Percentiles rank a stretch among this genome's conserved stretches.
Evolutionary conservation across 371 early-diverging fungal genomes (phyloP).

Genomic region (Mortierella sp.): DNA sequence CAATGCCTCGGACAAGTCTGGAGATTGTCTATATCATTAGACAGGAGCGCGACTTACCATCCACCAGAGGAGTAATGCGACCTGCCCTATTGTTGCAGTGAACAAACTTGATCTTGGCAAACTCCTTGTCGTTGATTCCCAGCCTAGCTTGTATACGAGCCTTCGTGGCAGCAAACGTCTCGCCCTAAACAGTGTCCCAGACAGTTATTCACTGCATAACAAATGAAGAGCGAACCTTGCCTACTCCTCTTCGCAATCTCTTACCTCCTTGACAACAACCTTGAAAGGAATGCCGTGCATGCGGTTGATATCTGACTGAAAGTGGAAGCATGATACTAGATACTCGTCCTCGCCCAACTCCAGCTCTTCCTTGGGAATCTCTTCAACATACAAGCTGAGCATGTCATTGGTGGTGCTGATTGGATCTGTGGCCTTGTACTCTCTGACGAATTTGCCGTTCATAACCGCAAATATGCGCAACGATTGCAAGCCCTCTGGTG

Average conservation of each 20-base stretch:
- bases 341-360: slow-evolving; percentile 55
- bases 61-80: slow-evolving; percentile 17
- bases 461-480: slow-evolving; percentile 58
- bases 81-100: slow-evolving; percentile 33
- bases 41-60: slow-evolving; percentile 21
- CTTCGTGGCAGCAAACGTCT: slow-evolving; percentile 76
- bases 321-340: slow-evolving; percentile 78
- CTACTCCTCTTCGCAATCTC: neutral
- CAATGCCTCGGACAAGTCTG: too few relatives aligned
- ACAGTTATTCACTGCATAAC: too few relatives aligned
- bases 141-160: slow-evolving; percentile 75
- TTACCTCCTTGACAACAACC: slow-evolving; percentile 71
- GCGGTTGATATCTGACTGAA: slow-evolving; percentile 69
- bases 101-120: slow-evolving; percentile 78
- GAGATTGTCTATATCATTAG: too few relatives aligned
- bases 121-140: slow-evolving; percentile 89
- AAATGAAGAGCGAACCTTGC: neutral
- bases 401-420: slow-evolving; percentile 50
- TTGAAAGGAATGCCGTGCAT: slow-evolving; percentile 89
- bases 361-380: slow-evolving; percentile 73
- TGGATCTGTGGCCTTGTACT: slow-evolving; percentile 50
- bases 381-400: slow-evolving; percentile 58
- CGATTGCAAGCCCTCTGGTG: slow-evolving; percentile 32
- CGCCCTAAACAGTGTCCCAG: slow-evolving; percentile 59
- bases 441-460: slow-evolving; percentile 54